phyloP scores from a whole-genome alignment of 176 grass and related monocot genomes.

The Carex littledalei region DNA sequence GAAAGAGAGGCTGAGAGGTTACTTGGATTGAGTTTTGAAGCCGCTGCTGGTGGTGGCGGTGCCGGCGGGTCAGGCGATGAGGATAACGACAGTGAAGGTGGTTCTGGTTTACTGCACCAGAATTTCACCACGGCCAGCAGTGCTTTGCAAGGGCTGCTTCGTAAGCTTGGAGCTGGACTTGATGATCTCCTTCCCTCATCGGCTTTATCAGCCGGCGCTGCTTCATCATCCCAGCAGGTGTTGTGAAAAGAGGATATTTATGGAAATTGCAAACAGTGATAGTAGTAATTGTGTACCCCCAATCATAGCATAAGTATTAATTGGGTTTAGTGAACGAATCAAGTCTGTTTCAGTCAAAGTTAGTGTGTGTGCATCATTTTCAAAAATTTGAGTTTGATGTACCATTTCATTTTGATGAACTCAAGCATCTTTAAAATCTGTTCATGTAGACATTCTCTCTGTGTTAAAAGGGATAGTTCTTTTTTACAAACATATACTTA shows the following conservation, averaged over 20 bases:
- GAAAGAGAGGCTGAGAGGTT: conserved; percentile 63
- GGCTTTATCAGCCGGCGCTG: conserved; percentile 22
- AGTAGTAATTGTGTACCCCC: not conserved
- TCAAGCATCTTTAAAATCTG: too few species aligned
- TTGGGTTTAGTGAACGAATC: not conserved
- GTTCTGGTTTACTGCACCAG: conserved; percentile 49
- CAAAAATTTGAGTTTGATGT: not conserved
- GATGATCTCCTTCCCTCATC: conserved; percentile 72
- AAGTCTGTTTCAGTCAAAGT: not conserved
- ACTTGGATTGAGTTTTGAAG: conserved; percentile 54
- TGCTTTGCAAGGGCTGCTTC: conserved; percentile 68
- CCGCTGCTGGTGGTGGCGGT: not conserved
- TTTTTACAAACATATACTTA: too few species aligned
- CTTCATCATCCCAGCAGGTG: conserved; percentile 28
- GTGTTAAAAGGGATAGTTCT: too few species aligned
- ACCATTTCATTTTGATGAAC: not conserved
- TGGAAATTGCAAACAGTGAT: not conserved
- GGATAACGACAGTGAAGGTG: conserved; percentile 57
- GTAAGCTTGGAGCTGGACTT: conserved; percentile 69
- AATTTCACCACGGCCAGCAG: conserved; percentile 61
- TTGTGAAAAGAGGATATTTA: not conserved
- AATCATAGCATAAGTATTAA: not conserved
- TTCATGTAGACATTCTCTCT: too few species aligned
- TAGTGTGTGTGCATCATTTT: not conserved
- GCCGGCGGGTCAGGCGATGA: conserved; percentile 29